Evolutionary conservation across 768 basidiomycete species (phyloP), one percentile per base, ranked within the genome.

Genomic region (Termitomyces sp.): DNA sequence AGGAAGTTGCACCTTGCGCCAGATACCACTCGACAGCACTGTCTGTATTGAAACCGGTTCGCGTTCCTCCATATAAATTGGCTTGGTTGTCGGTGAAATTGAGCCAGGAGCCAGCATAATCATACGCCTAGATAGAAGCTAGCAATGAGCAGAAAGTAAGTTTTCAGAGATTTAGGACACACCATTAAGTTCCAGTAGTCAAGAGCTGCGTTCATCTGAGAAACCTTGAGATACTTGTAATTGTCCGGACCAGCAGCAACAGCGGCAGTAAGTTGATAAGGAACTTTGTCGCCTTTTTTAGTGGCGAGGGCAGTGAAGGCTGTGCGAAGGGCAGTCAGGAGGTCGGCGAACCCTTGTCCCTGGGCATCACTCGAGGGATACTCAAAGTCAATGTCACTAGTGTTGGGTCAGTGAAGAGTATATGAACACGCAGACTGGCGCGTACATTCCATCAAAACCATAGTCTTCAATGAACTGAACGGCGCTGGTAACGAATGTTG

Each of bases 121-220:
- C 88, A 63, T 89, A 89, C 15, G 85, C 85, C 87, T 88, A 63
- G 17, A 46, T 17, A 48, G 45, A 60, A 31, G 3, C 12, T 14
- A 7, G 40, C 40, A 61, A 57, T 25, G 43, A 12, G 37, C 29
- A 45, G 20, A 36, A 38, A 38, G 29, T 17, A 52, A 20, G 17
- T 6, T 40, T 29, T 8, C 15, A 4, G 37, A 29, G 8, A 49
- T 29, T 4, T 32, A n/a, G 6, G 1, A 32, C 69, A 29, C 49
- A 85, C 89, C 92, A 94, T 93, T 56, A 94, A 71, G 68, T 94
- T 92, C 91, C 91, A 93, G 75, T 85, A 90, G 50, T 77, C 81
- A 55, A 94, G 69, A 7, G 84, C 86, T 17, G 68, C 66, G 67
- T 91, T 81, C 85, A 94, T 86, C 65, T 86, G 82, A 7, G 80